Base-by-base conservation (phyloP, 495 filamentous ascomycete species). In the Penicillium bovifimosum region DNA sequence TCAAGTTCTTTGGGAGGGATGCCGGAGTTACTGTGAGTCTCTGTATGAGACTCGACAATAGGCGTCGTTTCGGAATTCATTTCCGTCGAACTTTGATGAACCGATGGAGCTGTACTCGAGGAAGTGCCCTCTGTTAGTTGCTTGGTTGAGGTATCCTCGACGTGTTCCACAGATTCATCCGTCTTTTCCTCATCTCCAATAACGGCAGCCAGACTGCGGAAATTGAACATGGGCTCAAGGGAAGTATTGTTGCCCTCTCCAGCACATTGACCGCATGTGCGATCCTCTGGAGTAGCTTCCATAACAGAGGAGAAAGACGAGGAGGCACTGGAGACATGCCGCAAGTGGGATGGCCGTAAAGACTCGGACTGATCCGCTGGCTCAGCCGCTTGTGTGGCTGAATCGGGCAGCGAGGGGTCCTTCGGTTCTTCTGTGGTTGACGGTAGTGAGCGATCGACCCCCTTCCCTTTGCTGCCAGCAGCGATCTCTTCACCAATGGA, bases 151-250 rank as follows among this genome's bases (percentile, higher is more conserved):
- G 63, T 56, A 40, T 72, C 59, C 52, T 76, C 74, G 36, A 71
- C 64, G 59, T 80, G 69, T 48, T 80, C 77, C 6, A 71, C 57
- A 27, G 74, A 65, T 47, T 67, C 69, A 5, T 65, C 62, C 18
- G 61, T 59, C 46, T 75, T 76, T n/a, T 85, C 81, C 47, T 86
- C 84, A 29, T 82, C 73, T 3, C 85, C 88, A 47, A 96, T 90
- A 61, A 96, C 86, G 52, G 86, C 88, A 3, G 88, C 88, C 24
- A 96, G 73, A 57, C 90, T 96, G 47, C 87, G 76, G 60, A 96
- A 96, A 66, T 95, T 96, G 72, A 95, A 91, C 82, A 95, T 82
- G 2, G 88, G 82, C 59, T 96, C 91, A 0, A 74, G 67, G 41
- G 80, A 78, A 1, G 78, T 70, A 54, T 75, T 80, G 20, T 74